Base-by-base conservation (phyloP, 2,329 filamentous ascomycete species). In the Helminthosporium solani region DNA sequence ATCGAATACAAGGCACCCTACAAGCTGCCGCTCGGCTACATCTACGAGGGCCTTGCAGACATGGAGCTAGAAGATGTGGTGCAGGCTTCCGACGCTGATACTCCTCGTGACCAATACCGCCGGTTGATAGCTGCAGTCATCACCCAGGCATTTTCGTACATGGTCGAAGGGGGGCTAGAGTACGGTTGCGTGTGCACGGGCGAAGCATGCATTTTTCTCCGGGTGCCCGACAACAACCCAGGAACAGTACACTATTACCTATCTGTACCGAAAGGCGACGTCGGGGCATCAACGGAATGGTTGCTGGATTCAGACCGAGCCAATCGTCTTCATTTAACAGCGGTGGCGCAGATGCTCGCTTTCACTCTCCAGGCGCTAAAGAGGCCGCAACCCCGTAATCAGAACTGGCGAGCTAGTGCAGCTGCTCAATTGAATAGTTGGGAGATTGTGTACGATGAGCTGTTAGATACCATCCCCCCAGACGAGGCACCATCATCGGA, bases 71-170 rank as follows among this genome's bases (percentile, higher is more conserved):
- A 67, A 34, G 58, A 69, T 12, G 67, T 75, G 9, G 59, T 77
- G 4, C 51, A 64, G 2, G 57, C 63, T 33, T 50, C 67, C 46
- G 58, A 50, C 25, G 64, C 65, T 3, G 68, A 64, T 12, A 63
- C 50, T 5, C 70, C 71, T 34, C 47, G 63, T 31, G 68, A 74
- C 36, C 50, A 67, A 25, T 68, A 68, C 15, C 67, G 72, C 42
- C 68, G 57, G 47, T 61, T 75, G 4, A 61, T 72, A 0, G 66
- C 70, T 7, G 70, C 75, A 19, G 70, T 75, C 11, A 58, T 80
- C 28, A 74, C 73, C 3, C 72, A 80, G 57, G 72, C 69, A 1
- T 80, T 75, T 53, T 68, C 75, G 28, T 78, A 79, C 56, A 80
- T 80, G 70, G 69, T 80, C 9, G 54, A 73, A 39, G 61, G 59